Conservation (phyloP, 129 eudicot species). For the Erigeron canadensis region DNA sequence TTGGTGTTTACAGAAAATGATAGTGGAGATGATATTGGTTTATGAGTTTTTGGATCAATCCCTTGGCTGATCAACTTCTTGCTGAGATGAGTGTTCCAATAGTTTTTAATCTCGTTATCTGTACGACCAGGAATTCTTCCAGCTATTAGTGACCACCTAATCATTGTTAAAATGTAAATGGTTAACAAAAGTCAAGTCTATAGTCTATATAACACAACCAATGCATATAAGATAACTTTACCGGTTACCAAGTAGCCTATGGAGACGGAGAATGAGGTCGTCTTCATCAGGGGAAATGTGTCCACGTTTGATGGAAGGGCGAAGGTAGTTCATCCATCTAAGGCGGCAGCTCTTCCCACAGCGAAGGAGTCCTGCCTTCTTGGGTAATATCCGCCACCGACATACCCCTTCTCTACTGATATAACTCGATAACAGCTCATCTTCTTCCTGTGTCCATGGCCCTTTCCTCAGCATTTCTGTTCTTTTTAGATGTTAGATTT, state of each 20-base stretch:
- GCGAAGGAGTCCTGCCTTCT: slow-evolving; percentile 53
- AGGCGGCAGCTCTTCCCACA: slow-evolving; percentile 88
- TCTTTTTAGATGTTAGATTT: slow-evolving; percentile 1
- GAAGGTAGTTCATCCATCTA: slow-evolving; percentile 83
- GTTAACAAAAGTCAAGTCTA: too few species aligned
- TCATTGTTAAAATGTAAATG: background rate
- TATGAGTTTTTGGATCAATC: slow-evolving; percentile 75
- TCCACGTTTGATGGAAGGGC: slow-evolving; percentile 68
- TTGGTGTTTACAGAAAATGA: slow-evolving; percentile 23
- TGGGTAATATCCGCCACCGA: slow-evolving; percentile 56
- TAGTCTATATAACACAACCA: background rate
- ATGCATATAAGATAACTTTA: slow-evolving; percentile 8
- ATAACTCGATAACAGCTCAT: slow-evolving; percentile 46
- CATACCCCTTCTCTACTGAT: slow-evolving; percentile 61
- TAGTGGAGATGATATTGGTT: slow-evolving; percentile 31
- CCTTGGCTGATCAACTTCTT: slow-evolving; percentile 65
- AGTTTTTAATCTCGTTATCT: slow-evolving; percentile 73
- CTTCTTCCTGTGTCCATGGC: slow-evolving; percentile 78
- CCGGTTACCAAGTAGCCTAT: slow-evolving; percentile 77
- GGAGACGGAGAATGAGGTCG: slow-evolving; percentile 79
- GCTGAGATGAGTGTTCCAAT: slow-evolving; percentile 74
- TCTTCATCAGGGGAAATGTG: slow-evolving; percentile 62
- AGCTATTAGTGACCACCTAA: slow-evolving; percentile 72
- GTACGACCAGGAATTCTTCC: slow-evolving; percentile 77
- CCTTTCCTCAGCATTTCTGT: slow-evolving; percentile 51